These are phyloP conservation scores for Claviceps sp. DNA, from an alignment of 2,329 filamentous ascomycete species.

Conservation along the genomic window DNA sequence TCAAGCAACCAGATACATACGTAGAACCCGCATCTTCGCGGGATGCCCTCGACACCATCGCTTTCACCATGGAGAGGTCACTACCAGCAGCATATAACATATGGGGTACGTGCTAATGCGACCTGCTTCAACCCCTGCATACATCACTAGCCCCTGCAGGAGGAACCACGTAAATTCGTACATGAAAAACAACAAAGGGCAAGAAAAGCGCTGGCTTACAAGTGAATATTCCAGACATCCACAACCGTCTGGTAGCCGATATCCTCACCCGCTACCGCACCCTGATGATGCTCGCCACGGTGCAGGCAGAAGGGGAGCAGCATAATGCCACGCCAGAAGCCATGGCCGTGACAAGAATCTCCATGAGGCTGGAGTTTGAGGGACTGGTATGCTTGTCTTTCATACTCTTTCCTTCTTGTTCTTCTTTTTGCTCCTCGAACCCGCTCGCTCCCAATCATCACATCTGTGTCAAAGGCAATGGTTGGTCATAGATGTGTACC, in stretches of 20 bases:
- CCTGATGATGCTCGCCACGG: conserved; percentile 30
- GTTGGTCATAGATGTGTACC: too few species aligned
- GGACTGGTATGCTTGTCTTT: conserved; percentile 19
- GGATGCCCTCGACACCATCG: neutral
- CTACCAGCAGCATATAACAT: conserved; percentile 21
- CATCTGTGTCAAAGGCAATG: too few species aligned
- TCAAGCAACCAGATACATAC: neutral
- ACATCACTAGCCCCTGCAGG: too few species aligned
- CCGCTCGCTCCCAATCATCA: too few species aligned
- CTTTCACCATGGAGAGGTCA: conserved; percentile 18
- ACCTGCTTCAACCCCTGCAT: too few species aligned
- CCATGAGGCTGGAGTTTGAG: conserved; percentile 33
- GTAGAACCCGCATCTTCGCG: neutral
- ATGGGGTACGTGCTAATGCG: conserved; percentile 17
- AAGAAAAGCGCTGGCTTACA: neutral
- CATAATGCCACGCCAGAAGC: conserved; percentile 26
- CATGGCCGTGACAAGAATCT: conserved; percentile 28
- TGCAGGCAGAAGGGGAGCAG: conserved; percentile 26
- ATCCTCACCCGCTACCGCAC: conserved; percentile 30
- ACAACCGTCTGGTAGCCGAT: conserved; percentile 31
- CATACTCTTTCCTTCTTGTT: neutral
- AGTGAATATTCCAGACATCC: conserved; percentile 21
- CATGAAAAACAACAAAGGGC: neutral
- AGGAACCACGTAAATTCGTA: neutral
- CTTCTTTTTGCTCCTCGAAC: neutral